Percentiles rank a stretch among this genome's conserved stretches.
Conservation (phyloP, 2,329 filamentous ascomycete species). For the Triangularia verruculosa region DNA sequence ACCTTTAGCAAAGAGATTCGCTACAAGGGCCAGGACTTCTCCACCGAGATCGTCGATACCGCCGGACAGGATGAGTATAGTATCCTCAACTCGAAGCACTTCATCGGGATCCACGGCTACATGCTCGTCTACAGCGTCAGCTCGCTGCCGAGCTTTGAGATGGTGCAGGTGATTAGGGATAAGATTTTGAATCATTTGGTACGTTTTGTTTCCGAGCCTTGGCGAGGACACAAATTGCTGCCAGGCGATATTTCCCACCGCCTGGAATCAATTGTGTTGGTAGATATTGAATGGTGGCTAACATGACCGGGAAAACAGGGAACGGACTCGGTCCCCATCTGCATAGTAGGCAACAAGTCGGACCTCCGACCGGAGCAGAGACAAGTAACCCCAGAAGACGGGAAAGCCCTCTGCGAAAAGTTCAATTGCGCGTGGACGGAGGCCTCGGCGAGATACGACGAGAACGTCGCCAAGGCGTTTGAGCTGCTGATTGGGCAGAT, state of each 20-base stretch:
- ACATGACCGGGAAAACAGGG: conserved; percentile 54
- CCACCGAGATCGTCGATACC: conserved; percentile 97
- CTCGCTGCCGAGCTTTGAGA: conserved; percentile 91
- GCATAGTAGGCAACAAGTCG: conserved; percentile 96
- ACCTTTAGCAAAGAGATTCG: conserved; percentile 96
- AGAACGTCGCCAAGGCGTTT: conserved; percentile 89
- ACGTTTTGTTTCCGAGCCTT: conserved; percentile 37
- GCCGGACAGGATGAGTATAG: conserved; percentile 99
- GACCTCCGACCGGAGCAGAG: conserved; percentile 90
- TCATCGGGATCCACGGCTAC: conserved; percentile 98
- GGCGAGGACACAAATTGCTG: background rate
- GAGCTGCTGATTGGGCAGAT: conserved; percentile 93
- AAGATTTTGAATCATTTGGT: conserved; percentile 97
- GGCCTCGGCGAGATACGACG: conserved; percentile 88
- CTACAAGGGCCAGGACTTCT: conserved; percentile 87
- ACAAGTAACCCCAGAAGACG: conserved; percentile 83
- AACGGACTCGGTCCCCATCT: conserved; percentile 86
- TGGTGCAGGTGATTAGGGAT: conserved; percentile 92
- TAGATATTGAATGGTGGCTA: background rate
- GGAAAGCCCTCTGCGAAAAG: conserved; percentile 78
- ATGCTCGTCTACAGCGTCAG: conserved; percentile 98
- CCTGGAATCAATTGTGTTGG: background rate
- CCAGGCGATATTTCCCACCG: background rate
- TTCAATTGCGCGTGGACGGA: conserved; percentile 93
- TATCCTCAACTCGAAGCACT: conserved; percentile 97